Conservation (phyloP, 371 early-diverging fungal genomes). For the Lichtheimia hyalospora region DNA sequence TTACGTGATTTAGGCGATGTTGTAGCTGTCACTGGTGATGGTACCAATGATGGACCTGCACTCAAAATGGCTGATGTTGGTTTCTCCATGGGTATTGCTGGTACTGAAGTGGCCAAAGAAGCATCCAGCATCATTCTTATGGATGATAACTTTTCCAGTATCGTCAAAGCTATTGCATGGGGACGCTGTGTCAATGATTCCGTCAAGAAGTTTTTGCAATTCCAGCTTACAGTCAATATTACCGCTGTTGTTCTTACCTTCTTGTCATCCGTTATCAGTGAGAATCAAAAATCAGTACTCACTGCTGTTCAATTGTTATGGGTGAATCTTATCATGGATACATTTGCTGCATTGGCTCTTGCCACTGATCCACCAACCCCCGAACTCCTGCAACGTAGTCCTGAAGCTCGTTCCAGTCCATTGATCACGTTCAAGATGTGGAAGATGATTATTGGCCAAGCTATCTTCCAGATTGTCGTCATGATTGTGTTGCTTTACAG, state of each 20-base stretch:
- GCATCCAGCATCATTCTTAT: constrained; percentile 76
- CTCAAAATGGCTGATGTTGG: constrained; percentile 78
- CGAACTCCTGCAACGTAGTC: constrained; percentile 60
- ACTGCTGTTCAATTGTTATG: constrained; percentile 73
- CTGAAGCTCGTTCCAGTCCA: constrained; percentile 61
- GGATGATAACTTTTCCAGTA: constrained; percentile 76
- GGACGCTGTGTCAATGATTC: constrained; percentile 76
- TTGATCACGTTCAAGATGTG: constrained; percentile 69
- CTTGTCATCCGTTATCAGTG: constrained; percentile 50
- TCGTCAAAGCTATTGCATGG: constrained; percentile 75
- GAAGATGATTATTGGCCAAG: constrained; percentile 68
- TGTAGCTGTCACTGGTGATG: constrained; percentile 81
- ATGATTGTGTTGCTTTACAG: constrained; percentile 57
- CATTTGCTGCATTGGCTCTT: constrained; percentile 70
- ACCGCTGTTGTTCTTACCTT: constrained; percentile 66
- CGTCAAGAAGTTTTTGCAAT: constrained; percentile 78
- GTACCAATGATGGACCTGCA: constrained; percentile 77
- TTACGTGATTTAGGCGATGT: constrained; percentile 64
- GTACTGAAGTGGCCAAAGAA: constrained; percentile 81
- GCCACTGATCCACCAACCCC: constrained; percentile 70
- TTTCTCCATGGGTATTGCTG: constrained; percentile 78
- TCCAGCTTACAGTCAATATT: constrained; percentile 75
- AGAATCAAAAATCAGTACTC: constrained; percentile 48
- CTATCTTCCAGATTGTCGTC: constrained; percentile 60
- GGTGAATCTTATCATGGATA: constrained; percentile 82